phyloP scores from a whole-genome alignment of 2,329 filamentous ascomycete species.

The Paecilomyces sp. region DNA sequence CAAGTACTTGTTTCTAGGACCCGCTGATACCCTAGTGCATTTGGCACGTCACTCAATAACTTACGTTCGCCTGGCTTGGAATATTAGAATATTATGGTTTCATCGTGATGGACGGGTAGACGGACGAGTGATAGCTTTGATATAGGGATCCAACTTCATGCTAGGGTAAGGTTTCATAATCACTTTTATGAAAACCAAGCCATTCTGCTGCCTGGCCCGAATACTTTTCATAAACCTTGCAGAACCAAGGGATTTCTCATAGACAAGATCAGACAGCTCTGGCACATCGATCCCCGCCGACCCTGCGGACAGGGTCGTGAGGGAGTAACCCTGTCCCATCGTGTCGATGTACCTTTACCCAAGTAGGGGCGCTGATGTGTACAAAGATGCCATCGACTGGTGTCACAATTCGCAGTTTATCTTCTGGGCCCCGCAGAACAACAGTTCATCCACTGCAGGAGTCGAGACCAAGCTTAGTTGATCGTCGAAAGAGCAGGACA shows the following conservation, averaged over 20 bases:
- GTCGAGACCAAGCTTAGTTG: background rate
- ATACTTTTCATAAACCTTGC: conserved; percentile 97
- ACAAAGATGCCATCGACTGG: background rate
- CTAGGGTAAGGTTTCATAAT: conserved; percentile 85
- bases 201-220: conserved; percentile 80
- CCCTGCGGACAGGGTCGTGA: conserved; percentile 83
- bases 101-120: conserved; percentile 5
- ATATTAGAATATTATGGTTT: conserved; percentile 11
- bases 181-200: conserved; percentile 87
- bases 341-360: conserved; percentile 23
- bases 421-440: background rate
- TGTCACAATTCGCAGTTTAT: background rate
- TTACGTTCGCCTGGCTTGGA: conserved; percentile 62
- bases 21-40: conserved; percentile 82
- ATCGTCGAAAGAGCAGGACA: background rate
- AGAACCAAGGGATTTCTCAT: conserved; percentile 86
- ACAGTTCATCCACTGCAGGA: background rate
- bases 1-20: conserved; percentile 87
- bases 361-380: background rate
- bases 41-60: conserved; percentile 73
- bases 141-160: conserved; percentile 73
- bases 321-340: conserved; percentile 97
- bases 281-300: conserved; percentile 89
- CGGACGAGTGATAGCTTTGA: conserved; percentile 67
- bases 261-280: conserved; percentile 81